These are phyloP conservation scores for Nymphaea thermarum DNA, from an alignment of 164 flowering plant species.

Conservation along the genomic window DNA sequence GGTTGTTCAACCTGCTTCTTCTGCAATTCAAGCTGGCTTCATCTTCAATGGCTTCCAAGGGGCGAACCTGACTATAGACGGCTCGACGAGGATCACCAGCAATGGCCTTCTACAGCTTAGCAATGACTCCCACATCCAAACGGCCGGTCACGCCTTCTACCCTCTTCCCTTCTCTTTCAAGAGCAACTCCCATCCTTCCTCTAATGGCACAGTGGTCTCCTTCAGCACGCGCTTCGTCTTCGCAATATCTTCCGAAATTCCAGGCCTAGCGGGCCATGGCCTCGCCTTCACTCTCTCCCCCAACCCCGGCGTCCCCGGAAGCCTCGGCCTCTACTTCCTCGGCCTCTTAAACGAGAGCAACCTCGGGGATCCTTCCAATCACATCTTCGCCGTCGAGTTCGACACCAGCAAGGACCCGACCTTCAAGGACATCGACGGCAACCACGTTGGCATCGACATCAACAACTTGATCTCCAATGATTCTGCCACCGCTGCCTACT, in stretches of 20 bases:
- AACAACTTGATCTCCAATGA: neutral
- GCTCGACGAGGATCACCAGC: neutral
- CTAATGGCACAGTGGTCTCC: neutral
- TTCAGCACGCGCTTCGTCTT: constrained; percentile 4
- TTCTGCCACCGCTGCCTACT: neutral
- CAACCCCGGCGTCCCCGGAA: neutral
- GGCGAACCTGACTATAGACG: neutral
- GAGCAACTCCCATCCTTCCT: neutral
- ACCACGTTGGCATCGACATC: constrained; percentile 10
- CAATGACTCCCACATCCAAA: neutral
- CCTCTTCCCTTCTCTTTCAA: neutral
- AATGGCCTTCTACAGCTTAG: neutral
- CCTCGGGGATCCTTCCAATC: constrained; percentile 1
- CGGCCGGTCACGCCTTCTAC: constrained; percentile 2
- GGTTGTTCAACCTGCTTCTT: neutral
- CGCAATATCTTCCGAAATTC: constrained; percentile 1
- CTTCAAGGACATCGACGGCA: constrained; percentile 3
- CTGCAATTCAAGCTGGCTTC: neutral
- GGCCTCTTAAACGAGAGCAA: constrained; percentile 7
- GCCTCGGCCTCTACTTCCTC: neutral
- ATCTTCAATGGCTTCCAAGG: neutral
- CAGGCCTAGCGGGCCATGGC: neutral
- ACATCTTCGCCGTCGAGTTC: constrained; percentile 7
- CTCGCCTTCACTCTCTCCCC: constrained; percentile 4
- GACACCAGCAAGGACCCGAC: neutral